Evolutionary conservation across 163 green algal species (phyloP), one percentile per base, ranked within the genome.

Genomic region (Scenedesmus sp.): DNA sequence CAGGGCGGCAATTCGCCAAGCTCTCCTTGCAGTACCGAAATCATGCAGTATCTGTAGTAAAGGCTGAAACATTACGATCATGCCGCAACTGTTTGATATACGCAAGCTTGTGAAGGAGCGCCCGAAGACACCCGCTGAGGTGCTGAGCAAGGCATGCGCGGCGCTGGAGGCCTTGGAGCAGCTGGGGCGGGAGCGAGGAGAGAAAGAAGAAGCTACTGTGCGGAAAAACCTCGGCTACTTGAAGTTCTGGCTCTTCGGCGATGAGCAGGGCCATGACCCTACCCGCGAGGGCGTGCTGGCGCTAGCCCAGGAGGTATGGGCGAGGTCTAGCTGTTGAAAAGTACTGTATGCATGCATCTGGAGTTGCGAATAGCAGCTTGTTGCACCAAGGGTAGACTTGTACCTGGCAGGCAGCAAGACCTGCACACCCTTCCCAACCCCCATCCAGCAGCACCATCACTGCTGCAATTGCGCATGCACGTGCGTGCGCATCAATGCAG

Each of bases 171-270:
- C 88, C 15, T 70, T 87, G 57, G 62, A 70, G 60, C 13, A 18
- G n/a, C 46, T 77, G 15, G 62, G 77, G n/a, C 55, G 18, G 15
- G 59, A 82, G 7, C 60, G 34, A 54, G 76, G 88, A 67, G 88
- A 88, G 59, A 92, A 88, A 54, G 88, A 87, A 82, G 52, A 87
- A 56, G 57, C 82, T 3, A 18, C 20, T 20, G 59, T 92, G 26
- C 64, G 62, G 8, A 92, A 92, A 64, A 86, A 82, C 81, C 81
- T 92, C 4, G 66, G 64, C n/a, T 88, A 88, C 55, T 20, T 97
- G 18, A 96, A 96, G 87, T 91, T 96, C 16, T 91, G 93, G 0
- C 93, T 98, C 52, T 98, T 98, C 91, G 97, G 95, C 4, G 95
- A 98, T 73, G 95, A 96, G 16, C 62, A 83, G 56, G 96, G 97